A percentile compares a stretch with the other conserved stretches of the same genome.
Conservation (phyloP, 441 rosid genomes). For the Syzygium syzygioides region DNA sequence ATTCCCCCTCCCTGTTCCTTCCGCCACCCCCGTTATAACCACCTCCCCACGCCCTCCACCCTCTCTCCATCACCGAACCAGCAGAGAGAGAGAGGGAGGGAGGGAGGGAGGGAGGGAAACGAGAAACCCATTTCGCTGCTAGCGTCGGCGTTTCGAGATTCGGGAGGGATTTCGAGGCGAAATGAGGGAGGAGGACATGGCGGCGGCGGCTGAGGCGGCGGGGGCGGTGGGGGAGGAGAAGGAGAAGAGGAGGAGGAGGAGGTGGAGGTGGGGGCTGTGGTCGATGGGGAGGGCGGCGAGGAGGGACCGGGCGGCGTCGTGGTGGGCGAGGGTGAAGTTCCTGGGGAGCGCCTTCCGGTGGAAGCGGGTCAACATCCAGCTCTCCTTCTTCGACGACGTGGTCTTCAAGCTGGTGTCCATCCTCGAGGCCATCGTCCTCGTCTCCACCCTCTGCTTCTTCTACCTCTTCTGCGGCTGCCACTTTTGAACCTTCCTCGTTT, state of each 20-base stretch:
- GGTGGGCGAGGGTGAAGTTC: slow-evolving; percentile 21
- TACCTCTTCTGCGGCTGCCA: slow-evolving; percentile 62
- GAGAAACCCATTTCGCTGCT: neutral
- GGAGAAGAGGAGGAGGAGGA: neutral
- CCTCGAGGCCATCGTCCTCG: slow-evolving; percentile 50
- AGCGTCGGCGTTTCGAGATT: neutral
- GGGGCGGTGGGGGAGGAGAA: neutral
- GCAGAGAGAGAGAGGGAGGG: neutral
- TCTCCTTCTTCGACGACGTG: slow-evolving; percentile 43
- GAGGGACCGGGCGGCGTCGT: slow-evolving; percentile 27
- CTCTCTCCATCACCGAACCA: neutral
- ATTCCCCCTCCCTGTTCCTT: neutral
- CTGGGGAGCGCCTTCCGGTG: slow-evolving; percentile 43
- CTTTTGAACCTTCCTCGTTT: slow-evolving; percentile 14
- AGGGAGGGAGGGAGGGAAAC: neutral
- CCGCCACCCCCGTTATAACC: neutral
- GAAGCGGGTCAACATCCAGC: slow-evolving; percentile 36
- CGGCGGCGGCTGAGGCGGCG: neutral
- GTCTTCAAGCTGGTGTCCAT: slow-evolving; percentile 46
- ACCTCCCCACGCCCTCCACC: neutral
- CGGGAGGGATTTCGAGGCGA: neutral
- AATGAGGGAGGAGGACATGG: neutral
- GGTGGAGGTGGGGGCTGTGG: slow-evolving; percentile 23
- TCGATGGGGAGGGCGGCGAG: slow-evolving; percentile 19
- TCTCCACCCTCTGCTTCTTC: slow-evolving; percentile 46